Conservation (phyloP, 305 asterid species). For the Fraxinus sp. region DNA sequence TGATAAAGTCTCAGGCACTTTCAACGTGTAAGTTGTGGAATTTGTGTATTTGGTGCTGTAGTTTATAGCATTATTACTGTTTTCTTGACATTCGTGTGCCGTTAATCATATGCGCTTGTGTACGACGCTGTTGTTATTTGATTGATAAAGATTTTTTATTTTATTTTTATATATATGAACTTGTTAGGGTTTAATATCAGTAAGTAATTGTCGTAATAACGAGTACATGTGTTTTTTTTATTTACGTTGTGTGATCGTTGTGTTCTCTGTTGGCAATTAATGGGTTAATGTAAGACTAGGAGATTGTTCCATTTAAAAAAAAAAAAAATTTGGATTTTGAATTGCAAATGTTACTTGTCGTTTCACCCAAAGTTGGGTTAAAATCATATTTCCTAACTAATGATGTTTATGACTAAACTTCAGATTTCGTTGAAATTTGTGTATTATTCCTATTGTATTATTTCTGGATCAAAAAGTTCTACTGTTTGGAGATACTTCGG, state of each 20-base stretch:
- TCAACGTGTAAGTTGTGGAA: constrained; percentile 55
- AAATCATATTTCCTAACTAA: neutral
- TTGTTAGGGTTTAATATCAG: neutral
- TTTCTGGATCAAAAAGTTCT: neutral
- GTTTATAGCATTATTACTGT: neutral
- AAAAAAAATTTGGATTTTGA: neutral
- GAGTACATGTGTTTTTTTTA: neutral
- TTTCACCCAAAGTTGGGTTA: neutral
- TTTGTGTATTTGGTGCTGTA: neutral
- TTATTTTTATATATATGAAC: neutral
- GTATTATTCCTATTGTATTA: neutral
- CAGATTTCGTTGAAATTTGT: neutral
- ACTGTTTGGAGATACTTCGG: neutral
- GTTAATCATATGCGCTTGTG: neutral
- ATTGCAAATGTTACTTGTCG: neutral
- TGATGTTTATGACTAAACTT: neutral
- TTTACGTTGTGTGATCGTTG: neutral
- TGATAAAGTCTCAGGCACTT: constrained; percentile 70
- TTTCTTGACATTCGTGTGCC: neutral
- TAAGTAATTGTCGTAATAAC: neutral
- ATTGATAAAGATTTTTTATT: neutral
- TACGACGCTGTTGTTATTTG: neutral
- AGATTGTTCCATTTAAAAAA: neutral
- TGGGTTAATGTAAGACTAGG: neutral
- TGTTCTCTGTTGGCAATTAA: neutral